Evolutionary conservation across 495 filamentous ascomycete genomes (phyloP).

Genomic region (Talaromyces borbonicus): DNA sequence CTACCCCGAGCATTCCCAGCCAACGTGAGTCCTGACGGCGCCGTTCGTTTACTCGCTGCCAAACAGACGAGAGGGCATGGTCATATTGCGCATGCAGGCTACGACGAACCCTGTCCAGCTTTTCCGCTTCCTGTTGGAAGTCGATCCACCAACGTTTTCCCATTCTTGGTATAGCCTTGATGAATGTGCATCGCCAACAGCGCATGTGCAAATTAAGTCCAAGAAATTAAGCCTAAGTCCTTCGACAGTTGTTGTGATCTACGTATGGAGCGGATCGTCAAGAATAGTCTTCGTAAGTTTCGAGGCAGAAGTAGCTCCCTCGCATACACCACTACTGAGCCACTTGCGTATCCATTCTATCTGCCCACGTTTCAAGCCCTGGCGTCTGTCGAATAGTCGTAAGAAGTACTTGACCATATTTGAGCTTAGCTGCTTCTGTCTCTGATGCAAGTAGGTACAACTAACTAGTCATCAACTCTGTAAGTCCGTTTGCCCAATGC

Average conservation of each 20-base stretch:
- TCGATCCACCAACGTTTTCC: not conserved
- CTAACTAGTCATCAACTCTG: constrained; percentile 2
- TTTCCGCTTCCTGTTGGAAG: not conserved
- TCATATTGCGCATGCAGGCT: not conserved
- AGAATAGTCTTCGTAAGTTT: constrained; percentile 2
- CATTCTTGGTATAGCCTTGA: not conserved
- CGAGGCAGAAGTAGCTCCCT: not conserved
- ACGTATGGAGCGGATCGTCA: constrained; percentile 6
- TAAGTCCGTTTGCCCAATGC: not conserved
- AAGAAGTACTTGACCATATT: too few relatives aligned
- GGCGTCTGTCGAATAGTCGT: too few relatives aligned
- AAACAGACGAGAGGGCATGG: too few relatives aligned
- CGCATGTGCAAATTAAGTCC: too few relatives aligned
- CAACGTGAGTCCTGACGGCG: not conserved
- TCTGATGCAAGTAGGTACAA: too few relatives aligned
- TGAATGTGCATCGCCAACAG: not conserved
- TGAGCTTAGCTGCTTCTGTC: too few relatives aligned
- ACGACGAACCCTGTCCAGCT: not conserved
- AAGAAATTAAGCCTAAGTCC: constrained; percentile 1
- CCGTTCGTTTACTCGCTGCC: too few relatives aligned
- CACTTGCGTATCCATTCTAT: constrained; percentile 5
- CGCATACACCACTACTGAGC: not conserved
- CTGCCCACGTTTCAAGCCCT: constrained; percentile 8
- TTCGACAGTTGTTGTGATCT: constrained; percentile 1
- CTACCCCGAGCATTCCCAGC: not conserved